A percentile compares a stretch with the other conserved stretches of the same genome.
Conservation (phyloP, 768 basidiomycete genomes). For the Suillus alpinus region DNA sequence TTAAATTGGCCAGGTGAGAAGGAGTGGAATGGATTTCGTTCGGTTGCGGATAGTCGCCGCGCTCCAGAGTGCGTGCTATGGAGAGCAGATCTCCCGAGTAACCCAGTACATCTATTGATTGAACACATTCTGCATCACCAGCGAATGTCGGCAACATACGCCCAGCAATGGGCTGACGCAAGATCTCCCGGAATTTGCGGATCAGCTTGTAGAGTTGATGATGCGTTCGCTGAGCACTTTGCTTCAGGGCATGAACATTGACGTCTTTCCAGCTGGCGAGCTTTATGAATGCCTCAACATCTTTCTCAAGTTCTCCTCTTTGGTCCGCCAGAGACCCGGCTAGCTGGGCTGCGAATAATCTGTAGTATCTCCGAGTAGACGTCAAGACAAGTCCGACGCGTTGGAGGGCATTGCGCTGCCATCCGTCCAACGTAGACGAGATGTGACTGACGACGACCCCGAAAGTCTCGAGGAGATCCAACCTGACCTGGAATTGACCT, state of each 20-base stretch:
- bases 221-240: constrained; percentile 88
- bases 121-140: constrained; percentile 33
- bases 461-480: constrained; percentile 71
- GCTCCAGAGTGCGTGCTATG: neutral
- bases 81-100: constrained; percentile 3
- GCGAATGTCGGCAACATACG: constrained; percentile 37
- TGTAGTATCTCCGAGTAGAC: constrained; percentile 60
- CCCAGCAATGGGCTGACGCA: constrained; percentile 67
- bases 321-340: constrained; percentile 50
- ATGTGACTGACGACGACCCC: constrained; percentile 45
- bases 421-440: constrained; percentile 26
- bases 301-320: constrained; percentile 66
- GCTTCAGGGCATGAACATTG: constrained; percentile 90
- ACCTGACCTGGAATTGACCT: constrained; percentile 74
- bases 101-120: constrained; percentile 10
- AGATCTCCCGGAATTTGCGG: constrained; percentile 85
- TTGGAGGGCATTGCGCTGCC: constrained; percentile 34
- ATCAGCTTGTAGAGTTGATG: constrained; percentile 87
- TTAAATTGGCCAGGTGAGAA: constrained; percentile 46
- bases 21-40: constrained; percentile 12
- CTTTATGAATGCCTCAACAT: constrained; percentile 83
- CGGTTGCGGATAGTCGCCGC: neutral
- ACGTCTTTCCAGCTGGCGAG: constrained; percentile 98
- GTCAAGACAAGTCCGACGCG: constrained; percentile 59
- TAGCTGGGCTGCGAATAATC: constrained; percentile 54